These are phyloP conservation scores for Zymoseptoria brevis DNA, from an alignment of 2,329 filamentous ascomycete genomes.

Conservation along the genomic window DNA sequence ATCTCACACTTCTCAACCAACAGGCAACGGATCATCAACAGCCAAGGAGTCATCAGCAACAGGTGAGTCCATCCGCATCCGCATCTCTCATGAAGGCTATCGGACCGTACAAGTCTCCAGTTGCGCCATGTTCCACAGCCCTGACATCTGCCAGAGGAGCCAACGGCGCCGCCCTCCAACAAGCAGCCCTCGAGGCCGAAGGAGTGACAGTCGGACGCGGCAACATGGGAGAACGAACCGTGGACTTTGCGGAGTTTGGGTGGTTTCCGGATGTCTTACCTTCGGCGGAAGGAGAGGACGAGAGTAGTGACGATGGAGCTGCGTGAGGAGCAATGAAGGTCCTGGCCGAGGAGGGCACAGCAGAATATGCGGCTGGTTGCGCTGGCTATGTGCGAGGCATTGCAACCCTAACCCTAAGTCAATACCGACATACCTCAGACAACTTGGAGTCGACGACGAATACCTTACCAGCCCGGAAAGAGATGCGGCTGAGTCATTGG, in stretches of 20 bases:
- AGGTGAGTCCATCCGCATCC: slow-evolving; percentile 46
- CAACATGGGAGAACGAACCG: slow-evolving; percentile 39
- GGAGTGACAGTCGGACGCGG: slow-evolving; percentile 41
- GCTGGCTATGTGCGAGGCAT: too few relatives aligned
- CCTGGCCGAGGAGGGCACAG: too few relatives aligned
- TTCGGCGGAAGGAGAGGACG: slow-evolving; percentile 22
- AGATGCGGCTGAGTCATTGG: too few relatives aligned
- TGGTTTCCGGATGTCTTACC: slow-evolving; percentile 39
- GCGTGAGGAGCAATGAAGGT: neutral
- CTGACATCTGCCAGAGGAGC: slow-evolving; percentile 25
- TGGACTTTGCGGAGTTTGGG: slow-evolving; percentile 41
- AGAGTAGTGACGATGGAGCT: neutral
- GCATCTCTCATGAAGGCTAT: neutral
- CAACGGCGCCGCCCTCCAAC: slow-evolving; percentile 40
- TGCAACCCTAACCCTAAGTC: too few relatives aligned
- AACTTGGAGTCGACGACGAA: too few relatives aligned
- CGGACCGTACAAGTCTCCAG: too few relatives aligned
- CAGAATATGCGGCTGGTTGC: too few relatives aligned
- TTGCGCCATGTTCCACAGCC: too few relatives aligned
- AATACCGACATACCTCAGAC: too few relatives aligned
- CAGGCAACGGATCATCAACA: slow-evolving; percentile 78
- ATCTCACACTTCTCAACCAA: neutral
- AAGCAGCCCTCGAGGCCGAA: slow-evolving; percentile 38
- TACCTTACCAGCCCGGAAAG: too few relatives aligned
- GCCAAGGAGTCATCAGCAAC: slow-evolving; percentile 77